Evolutionary conservation across 345 rosid genomes (phyloP), one percentile per base, ranked within the genome.

Genomic region (Pugionium dolabratum): DNA sequence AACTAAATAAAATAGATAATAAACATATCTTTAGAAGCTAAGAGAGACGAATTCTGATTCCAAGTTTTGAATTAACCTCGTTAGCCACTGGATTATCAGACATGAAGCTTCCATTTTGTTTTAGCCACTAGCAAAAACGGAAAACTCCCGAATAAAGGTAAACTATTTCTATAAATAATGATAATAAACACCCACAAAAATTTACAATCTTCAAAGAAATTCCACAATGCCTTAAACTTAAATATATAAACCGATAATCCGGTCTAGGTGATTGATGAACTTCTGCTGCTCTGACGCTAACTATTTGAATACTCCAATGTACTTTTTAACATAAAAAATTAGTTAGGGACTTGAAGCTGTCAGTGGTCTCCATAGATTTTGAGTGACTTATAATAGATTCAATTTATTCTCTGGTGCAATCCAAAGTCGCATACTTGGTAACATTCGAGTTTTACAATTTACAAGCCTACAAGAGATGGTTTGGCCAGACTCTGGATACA

Each of bases 331-430:
- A 37, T 31, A 49, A 56, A 55, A 34, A 46, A 66, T 1, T 27
- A 9, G 5, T 26, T 9, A 7, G 54, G 54, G 45, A 54, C 2
- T 54, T 54, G 51, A 4, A 60, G 65, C 65, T 9, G 11, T 52
- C 3, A 42, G 9, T 8, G 25, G 44, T 44, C 8, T 45, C 57
- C 72, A 57, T 9, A 47, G 57, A 37, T 25, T 46, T 44, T 44
- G 36, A 35, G 37, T 36, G 46, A 54, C 62, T 34, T 33, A 43
- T 44, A 66, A 44, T 37, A 44, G 30, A 54, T 54, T 25, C 53
- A 54, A 9, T 4, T 66, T 27, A 1, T 52, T 64, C 33, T 32
- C 42, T 5, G 1, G 3, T 45, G 29, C 43, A 64, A 30, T 50
- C 58, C 30, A 40, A 63, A 28, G 28, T 28, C 18, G 4, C 37